Evolutionary conservation across 805 yeast genomes (phyloP).

Genomic region (Metschnikowia chrysomelidarum): DNA sequence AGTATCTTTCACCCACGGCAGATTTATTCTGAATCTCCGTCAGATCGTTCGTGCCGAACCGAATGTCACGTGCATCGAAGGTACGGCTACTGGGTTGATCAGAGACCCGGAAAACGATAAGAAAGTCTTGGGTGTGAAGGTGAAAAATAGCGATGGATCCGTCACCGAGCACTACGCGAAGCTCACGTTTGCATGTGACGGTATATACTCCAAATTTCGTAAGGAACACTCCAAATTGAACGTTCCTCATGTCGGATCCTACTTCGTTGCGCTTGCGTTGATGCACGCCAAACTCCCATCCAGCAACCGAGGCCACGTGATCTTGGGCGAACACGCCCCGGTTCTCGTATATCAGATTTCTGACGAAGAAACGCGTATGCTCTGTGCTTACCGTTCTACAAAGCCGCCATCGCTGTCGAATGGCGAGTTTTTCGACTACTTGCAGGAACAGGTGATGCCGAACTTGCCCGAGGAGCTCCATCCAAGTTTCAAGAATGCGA

Average conservation of each 20-base stretch:
- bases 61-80: constrained; percentile 78
- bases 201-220: constrained; percentile 90
- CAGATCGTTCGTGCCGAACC: constrained; percentile 62
- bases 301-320: constrained; percentile 82
- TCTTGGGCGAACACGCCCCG: constrained; percentile 84
- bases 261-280: constrained; percentile 82
- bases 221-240: constrained; percentile 61
- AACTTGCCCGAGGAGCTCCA: constrained; percentile 60
- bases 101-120: constrained; percentile 46
- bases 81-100: constrained; percentile 70
- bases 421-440: constrained; percentile 59
- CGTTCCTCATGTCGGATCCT: constrained; percentile 70
- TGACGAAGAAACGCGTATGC: constrained; percentile 76
- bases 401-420: constrained; percentile 65
- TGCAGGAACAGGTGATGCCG: constrained; percentile 60
- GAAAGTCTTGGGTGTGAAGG: constrained; percentile 75
- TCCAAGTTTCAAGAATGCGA: constrained; percentile 68
- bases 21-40: constrained; percentile 76
- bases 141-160: constrained; percentile 41
- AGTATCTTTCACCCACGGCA: constrained; percentile 91
- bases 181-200: constrained; percentile 82
- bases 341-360: constrained; percentile 85
- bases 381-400: constrained; percentile 79
- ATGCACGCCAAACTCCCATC: constrained; percentile 73
- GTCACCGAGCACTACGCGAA: constrained; percentile 46